Base-by-base conservation (phyloP, 2,329 filamentous ascomycete species). In the Colletotrichum scovillei region DNA sequence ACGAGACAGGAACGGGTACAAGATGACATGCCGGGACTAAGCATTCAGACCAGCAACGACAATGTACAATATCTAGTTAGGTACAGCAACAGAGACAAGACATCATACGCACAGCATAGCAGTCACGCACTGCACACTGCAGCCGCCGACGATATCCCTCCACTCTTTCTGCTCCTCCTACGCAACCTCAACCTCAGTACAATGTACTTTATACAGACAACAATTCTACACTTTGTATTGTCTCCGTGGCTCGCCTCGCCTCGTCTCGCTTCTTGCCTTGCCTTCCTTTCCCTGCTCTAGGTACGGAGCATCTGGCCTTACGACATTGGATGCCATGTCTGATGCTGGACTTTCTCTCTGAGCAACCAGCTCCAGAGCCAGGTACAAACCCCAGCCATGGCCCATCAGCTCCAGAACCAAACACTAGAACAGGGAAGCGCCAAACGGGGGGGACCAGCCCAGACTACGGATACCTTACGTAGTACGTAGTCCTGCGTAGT, bases 391-490 rank as follows among this genome's bases (percentile, higher is more conserved):
- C 60, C 55, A 65, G 26, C 38, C 38, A 42, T 19, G 16, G 16
- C 16, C 38, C 42, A 26, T 42, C 42, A 22, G 42, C 42, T 49
- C 42, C 66, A 68, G 67, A 63, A 56, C 32, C 46, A 24, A 19
- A 30, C 19, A 62, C 58, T 59, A 63, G 66, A 63, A 56, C 66
- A 68, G 49, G 64, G 58, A 63, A 72, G 69, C 65, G 69, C 57
- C 69, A 72, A 63, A 72, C 69, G 52, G 69, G 53, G 69, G 69
- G 52, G 69, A 22, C 53, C 26, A 52, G 60, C 60, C 59, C 26
- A 52, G 60, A 63, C 60, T 53, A 71, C 46, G 70, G 66, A 73
- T 57, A 69, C 70, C 59, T 73, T 73, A 73, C 70, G 70, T 73
- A 69, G 70, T 73, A 73, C 70, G 70, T 73, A 69, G 70, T 62